Evolutionary conservation across 2,329 filamentous ascomycete genomes (phyloP), one percentile per base, ranked within the genome.

Genomic region (Fusarium sp.): DNA sequence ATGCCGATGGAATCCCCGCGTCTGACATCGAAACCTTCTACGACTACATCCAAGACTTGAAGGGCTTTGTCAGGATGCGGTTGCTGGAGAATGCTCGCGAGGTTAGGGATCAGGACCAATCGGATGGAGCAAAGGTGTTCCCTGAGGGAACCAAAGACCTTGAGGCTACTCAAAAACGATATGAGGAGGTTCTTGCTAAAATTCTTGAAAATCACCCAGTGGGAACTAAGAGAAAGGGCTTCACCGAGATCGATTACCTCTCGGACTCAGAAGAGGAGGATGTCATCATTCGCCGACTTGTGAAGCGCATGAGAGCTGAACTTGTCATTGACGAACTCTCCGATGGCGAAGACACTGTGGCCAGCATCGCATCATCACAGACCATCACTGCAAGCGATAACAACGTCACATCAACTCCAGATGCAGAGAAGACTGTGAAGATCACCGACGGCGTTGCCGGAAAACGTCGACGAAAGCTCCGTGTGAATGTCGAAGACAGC

Each of bases 21-120:
- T 84, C 88, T 67, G 90, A 96, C 82, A 91, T 94, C 66, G 84
- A 89, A 52, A 87, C 90, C 28, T 90, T 98, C 47, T 90, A 92
- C 79, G 87, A 90, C 58, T 98, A 98, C 83, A 90, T 98, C 73
- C 86, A 89, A 66, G 94, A 94, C 57, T 84, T 98, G 63, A 92
- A 95, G 84, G 93, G 95, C 42, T 90, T 89, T 70, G 91, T 91
- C 11, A 90, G 94, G 62, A 89, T 90, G 63, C 87, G 94, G 63
- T 83, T 98, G 70, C 87, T 87, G 44, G 87, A 94, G 77, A 86
- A 89, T 63, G 94, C 94, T 31, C 85, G 90, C 67, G 88, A 91
- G 58, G 83, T 91, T 56, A 86, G 91, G 74, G 84, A 87, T 62
- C 86, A 87, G 75, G 87, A 92, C 76, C 86, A 88, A 79, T 85